Evolutionary conservation across 441 rosid genomes (phyloP).

Genomic region (Melastoma candidum): DNA sequence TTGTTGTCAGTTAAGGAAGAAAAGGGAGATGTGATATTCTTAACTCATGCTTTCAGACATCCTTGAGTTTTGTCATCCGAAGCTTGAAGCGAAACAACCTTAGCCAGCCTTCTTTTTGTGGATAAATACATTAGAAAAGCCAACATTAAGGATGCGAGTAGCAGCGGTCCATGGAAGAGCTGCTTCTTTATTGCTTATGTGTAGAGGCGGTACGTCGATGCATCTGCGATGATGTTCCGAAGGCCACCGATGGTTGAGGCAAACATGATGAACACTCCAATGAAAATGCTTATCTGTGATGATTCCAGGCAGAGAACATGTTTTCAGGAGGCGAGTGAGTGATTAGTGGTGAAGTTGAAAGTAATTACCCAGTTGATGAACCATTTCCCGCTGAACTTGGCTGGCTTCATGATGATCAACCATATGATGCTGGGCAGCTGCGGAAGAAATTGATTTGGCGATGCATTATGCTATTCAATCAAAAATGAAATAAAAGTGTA

Average conservation of each 20-base stretch:
- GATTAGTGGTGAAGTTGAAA: not conserved
- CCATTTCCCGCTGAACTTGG: constrained; percentile 61
- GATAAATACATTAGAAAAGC: no score
- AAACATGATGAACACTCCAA: constrained; percentile 70
- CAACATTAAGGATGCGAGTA: no score
- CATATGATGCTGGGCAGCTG: constrained; percentile 94
- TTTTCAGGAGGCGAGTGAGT: not conserved
- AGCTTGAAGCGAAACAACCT: no score
- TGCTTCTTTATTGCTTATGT: constrained; percentile 13
- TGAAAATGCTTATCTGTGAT: constrained; percentile 40
- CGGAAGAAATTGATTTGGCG: not conserved
- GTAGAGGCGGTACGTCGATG: constrained; percentile 71
- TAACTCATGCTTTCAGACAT: no score
- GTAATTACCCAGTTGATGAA: constrained; percentile 71
- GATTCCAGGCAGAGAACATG: not conserved
- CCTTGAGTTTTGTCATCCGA: no score
- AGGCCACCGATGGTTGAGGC: constrained; percentile 89
- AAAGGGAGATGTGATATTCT: no score
- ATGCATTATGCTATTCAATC: no score
- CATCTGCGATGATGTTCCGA: constrained; percentile 61
- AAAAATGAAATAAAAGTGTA: not conserved
- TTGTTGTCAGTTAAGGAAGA: no score
- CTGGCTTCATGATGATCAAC: constrained; percentile 83
- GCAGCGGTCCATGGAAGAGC: no score
- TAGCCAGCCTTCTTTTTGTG: no score